Evolutionary conservation across 306 rosid genomes (phyloP), one percentile per base, ranked within the genome.

Genomic region (Glycine latifolia): DNA sequence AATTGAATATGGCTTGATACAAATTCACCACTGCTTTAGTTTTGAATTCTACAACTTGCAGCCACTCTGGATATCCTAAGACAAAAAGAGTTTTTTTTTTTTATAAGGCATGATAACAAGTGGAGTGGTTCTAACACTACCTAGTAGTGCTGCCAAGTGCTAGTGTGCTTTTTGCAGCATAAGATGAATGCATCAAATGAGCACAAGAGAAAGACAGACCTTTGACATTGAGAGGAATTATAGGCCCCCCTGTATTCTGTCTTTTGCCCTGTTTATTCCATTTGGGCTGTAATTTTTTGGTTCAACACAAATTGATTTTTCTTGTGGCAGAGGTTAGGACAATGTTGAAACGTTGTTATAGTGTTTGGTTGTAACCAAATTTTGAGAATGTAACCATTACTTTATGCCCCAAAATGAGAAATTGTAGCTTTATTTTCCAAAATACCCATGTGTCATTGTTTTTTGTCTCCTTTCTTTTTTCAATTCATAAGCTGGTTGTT

Each of bases 1-100:
- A 26, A 26, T 26, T 26, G 31, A 26, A 26, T 2, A 26, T 26
- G 53, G 87, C 88, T 77, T 91, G 89, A 91, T 76, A 3, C 44
- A 44, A 48, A 33, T 68, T 50, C 48, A 44, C 14, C 14, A n/a
- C 37, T 59, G 70, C 67, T 47, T 49, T 35, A 17, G 54, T 41
- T 44, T 13, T 58, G 66, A 47, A 52, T 5, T 14, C 53, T 48
- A 49, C 20, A 46, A 73, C 70, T 58, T 74, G 37, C 33, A 3
- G 20, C 52, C 79, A 37, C n/a, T 73, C 43, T 71, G 14, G 63
- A 75, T 26, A 26, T 80, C 48, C 49, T 4, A 70, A 12, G 75
- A 61, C n/a, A 26, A 26, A 26, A 1, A 26, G 31, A 26, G 31
- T 1, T 20, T 26, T 1, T 26, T 1, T 26, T 26, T 26, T 35